A percentile compares a stretch with the other conserved stretches of the same genome.
phyloP scores from a whole-genome alignment of 768 basidiomycete genomes.

The Boletales sp. region DNA sequence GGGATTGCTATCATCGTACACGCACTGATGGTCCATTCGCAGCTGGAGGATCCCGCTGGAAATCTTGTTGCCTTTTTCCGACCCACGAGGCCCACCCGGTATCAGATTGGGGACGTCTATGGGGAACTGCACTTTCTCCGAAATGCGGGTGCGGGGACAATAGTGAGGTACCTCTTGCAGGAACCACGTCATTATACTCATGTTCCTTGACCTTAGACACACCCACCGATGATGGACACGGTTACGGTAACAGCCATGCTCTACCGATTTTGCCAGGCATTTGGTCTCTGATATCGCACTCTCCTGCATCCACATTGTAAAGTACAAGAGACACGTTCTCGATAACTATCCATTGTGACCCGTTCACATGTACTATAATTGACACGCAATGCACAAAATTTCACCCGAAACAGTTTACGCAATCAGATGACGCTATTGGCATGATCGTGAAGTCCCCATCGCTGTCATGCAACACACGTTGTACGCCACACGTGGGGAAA shows the following conservation, averaged over 20 bases:
- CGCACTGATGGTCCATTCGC: constrained; percentile 12
- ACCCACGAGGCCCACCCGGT: constrained; percentile 71
- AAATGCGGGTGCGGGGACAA: constrained; percentile 74
- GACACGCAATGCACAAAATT: constrained; percentile 26
- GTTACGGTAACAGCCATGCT: constrained; percentile 84
- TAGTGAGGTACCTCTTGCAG: constrained; percentile 45
- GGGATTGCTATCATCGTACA: constrained; percentile 1
- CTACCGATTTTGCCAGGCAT: constrained; percentile 68
- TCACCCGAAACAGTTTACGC: constrained; percentile 20
- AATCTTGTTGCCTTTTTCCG: constrained; percentile 77
- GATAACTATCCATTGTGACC: constrained; percentile 26
- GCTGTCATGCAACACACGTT: constrained; percentile 28
- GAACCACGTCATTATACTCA: constrained; percentile 21
- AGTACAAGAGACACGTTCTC: constrained; percentile 27
- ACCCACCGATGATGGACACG: constrained; percentile 87
- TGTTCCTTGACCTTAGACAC: constrained; percentile 49
- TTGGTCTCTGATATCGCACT: constrained; percentile 38
- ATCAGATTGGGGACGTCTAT: constrained; percentile 83
- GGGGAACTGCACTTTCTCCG: constrained; percentile 83
- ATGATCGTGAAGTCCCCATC: background rate
- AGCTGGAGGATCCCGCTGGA: constrained; percentile 73
- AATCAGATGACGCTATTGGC: constrained; percentile 14
- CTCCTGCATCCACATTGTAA: constrained; percentile 30
- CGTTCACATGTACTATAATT: constrained; percentile 31
- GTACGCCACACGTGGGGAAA: constrained; percentile 30